Conservation (phyloP, 768 basidiomycete genomes). For the Tricholoma sp. region DNA sequence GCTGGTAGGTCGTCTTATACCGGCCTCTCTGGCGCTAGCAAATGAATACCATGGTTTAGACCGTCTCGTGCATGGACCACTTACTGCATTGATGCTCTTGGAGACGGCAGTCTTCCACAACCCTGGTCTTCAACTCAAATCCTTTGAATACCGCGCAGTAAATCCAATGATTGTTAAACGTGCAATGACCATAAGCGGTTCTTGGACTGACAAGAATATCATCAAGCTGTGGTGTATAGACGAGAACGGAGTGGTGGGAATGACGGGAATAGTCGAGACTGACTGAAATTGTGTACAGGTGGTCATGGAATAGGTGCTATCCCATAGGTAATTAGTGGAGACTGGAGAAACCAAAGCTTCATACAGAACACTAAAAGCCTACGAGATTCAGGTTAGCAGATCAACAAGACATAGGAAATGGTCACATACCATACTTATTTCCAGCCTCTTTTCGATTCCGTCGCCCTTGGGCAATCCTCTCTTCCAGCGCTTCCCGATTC, state of each 20-base stretch:
- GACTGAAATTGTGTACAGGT: conserved; percentile 1
- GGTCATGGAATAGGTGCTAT: not conserved
- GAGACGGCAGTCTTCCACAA: conserved; percentile 51
- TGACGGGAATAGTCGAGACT: conserved; percentile 49
- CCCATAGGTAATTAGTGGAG: not conserved
- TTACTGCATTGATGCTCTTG: conserved; percentile 75
- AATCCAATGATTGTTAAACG: conserved; percentile 58
- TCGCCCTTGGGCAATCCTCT: conserved; percentile 76
- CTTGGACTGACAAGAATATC: conserved; percentile 32
- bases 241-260: conserved; percentile 56
- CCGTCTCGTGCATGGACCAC: conserved; percentile 80
- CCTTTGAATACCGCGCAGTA: conserved; percentile 67
- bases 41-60: conserved; percentile 32
- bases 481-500: conserved; percentile 80
- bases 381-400: not conserved
- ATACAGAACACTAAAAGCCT: conserved; percentile 1
- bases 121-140: conserved; percentile 39
- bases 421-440: conserved; percentile 76
- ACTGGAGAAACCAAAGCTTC: not conserved
- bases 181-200: conserved; percentile 41
- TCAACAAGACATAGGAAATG: not conserved
- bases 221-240: conserved; percentile 57
- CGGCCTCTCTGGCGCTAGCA: too few relatives aligned
- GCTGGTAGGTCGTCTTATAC: conserved; percentile 40
- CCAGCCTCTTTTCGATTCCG: conserved; percentile 86